These are phyloP conservation scores for Strobilomyces dryophilus DNA, from an alignment of 768 basidiomycete genomes.

Conservation along the genomic window DNA sequence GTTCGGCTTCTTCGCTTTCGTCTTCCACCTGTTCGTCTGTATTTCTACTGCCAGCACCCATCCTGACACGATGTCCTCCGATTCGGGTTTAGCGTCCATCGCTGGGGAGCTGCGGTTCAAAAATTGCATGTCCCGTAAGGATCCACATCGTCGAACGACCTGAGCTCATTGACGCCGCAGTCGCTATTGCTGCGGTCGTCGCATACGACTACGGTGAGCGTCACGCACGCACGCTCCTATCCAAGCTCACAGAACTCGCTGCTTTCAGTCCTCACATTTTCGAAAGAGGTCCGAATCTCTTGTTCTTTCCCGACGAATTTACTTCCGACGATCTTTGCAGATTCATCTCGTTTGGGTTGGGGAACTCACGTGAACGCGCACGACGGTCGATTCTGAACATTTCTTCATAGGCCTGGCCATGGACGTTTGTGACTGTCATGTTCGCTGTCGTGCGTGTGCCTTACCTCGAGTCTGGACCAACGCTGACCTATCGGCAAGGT, in stretches of 20 bases:
- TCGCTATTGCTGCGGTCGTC: background rate
- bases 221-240: background rate
- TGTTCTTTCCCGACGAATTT: background rate
- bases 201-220: background rate
- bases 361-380: background rate
- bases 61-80: background rate
- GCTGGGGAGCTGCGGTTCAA: background rate
- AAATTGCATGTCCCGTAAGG: background rate
- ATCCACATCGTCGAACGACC: background rate
- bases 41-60: background rate
- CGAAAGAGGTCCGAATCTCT: constrained; percentile 11
- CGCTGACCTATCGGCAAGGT: background rate
- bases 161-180: background rate
- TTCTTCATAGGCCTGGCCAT: background rate
- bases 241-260: background rate
- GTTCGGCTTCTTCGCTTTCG: background rate
- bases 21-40: background rate
- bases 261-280: constrained; percentile 13
- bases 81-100: background rate
- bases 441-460: constrained; percentile 17
- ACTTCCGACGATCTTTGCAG: constrained; percentile 1
- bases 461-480: background rate
- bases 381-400: background rate
- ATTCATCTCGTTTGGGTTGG: constrained; percentile 19
- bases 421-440: constrained; percentile 10